Evolutionary conservation across 768 basidiomycete species (phyloP).

Genomic region (Xerocomus brunneocitrinus): DNA sequence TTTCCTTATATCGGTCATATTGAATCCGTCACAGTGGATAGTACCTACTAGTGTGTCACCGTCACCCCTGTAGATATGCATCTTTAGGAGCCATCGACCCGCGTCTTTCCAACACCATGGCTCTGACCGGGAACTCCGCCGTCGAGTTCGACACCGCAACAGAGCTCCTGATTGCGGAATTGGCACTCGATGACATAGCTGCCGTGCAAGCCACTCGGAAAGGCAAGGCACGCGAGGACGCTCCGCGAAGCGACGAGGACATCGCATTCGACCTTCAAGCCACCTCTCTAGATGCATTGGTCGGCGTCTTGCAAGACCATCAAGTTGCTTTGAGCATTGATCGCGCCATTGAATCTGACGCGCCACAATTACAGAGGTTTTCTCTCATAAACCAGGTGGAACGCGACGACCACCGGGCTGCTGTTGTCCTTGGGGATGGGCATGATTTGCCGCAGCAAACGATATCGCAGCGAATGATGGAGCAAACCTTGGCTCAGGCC

Average conservation of each 20-base stretch:
- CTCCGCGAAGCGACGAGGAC: slow-evolving; percentile 39
- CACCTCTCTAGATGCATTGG: slow-evolving; percentile 30
- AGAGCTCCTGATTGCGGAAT: slow-evolving; percentile 37
- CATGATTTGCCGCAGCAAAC: slow-evolving; percentile 17
- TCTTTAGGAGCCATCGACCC: neutral
- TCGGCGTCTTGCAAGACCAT: slow-evolving; percentile 34
- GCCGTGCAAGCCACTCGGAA: slow-evolving; percentile 33
- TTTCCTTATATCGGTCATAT: no score
- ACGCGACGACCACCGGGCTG: slow-evolving; percentile 39
- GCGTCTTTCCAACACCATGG: neutral
- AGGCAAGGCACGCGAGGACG: slow-evolving; percentile 33
- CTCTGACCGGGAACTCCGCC: slow-evolving; percentile 6
- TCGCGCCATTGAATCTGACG: slow-evolving; percentile 37
- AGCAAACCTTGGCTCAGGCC: neutral
- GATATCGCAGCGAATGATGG: slow-evolving; percentile 10
- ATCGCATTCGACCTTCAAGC: slow-evolving; percentile 41
- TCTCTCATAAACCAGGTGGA: slow-evolving; percentile 35
- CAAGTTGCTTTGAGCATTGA: slow-evolving; percentile 41
- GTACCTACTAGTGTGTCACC: neutral
- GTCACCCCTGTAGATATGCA: neutral
- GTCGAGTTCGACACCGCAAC: slow-evolving; percentile 33
- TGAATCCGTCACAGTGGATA: no score
- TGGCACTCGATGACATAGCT: slow-evolving; percentile 40
- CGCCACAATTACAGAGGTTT: slow-evolving; percentile 28
- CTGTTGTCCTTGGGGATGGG: slow-evolving; percentile 35